These are phyloP conservation scores for Serpula lacrymans DNA, from an alignment of 768 basidiomycete species.

Conservation along the genomic window DNA sequence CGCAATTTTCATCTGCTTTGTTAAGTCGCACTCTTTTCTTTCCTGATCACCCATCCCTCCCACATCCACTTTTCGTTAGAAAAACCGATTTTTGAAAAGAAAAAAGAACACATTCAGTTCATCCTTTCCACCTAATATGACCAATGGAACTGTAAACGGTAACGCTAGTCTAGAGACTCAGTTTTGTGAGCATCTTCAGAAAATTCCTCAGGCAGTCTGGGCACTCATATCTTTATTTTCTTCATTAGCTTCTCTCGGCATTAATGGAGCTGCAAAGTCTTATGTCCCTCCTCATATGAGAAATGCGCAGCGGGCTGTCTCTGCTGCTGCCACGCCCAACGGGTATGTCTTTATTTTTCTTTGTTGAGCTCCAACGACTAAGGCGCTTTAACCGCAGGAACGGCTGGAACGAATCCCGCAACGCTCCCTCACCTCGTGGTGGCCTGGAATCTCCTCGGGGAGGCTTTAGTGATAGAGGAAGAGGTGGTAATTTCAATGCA, in stretches of 20 bases:
- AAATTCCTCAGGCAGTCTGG: too few species aligned
- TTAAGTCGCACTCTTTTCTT: conserved; percentile 18
- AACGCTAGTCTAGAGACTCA: conserved; percentile 67
- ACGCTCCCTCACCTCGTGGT: conserved; percentile 59
- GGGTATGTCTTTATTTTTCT: conserved; percentile 42
- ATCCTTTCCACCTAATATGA: conserved; percentile 60
- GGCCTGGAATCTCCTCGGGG: conserved; percentile 41
- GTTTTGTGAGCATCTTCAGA: conserved; percentile 47
- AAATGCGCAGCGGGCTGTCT: conserved; percentile 79
- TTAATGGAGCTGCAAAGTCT: conserved; percentile 66
- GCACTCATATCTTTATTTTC: conserved; percentile 4
- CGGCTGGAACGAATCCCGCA: conserved; percentile 75
- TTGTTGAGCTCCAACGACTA: conserved; percentile 14
- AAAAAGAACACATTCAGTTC: conserved; percentile 27
- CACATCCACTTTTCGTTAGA: conserved; percentile 27
- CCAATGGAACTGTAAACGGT: conserved; percentile 88
- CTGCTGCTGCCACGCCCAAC: conserved; percentile 36
- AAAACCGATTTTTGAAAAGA: conserved; percentile 19
- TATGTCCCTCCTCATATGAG: conserved; percentile 91
- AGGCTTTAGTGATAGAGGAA: conserved; percentile 35
- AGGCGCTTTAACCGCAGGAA: conserved; percentile 38
- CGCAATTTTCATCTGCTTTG: conserved; percentile 19
- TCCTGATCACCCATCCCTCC: conserved; percentile 23
- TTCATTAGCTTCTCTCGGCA: conserved; percentile 65
- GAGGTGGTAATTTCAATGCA: conserved; percentile 39